These are phyloP conservation scores for Amphibolis antarctica DNA, from an alignment of 106 monocot species.

Conservation along the genomic window DNA sequence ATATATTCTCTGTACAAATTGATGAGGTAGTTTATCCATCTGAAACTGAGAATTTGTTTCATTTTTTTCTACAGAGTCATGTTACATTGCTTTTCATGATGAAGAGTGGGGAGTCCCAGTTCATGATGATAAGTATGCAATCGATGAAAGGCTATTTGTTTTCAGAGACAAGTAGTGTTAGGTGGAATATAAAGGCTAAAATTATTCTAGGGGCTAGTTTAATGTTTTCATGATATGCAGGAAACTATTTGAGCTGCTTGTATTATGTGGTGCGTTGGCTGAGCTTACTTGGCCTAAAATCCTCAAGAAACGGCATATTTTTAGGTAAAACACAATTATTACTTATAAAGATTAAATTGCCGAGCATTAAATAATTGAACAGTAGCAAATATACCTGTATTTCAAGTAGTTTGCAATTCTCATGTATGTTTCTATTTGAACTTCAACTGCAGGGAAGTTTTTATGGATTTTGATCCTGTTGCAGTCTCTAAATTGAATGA, in stretches of 20 bases:
- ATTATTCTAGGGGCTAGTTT: constrained; percentile 4
- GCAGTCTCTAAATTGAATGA: constrained; percentile 21
- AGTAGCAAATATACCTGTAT: too few species aligned
- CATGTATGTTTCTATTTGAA: not conserved
- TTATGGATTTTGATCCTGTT: constrained; percentile 22
- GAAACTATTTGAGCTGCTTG: constrained; percentile 31
- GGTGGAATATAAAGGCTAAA: constrained; percentile 6
- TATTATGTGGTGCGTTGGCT: constrained; percentile 20
- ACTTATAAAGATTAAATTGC: not conserved
- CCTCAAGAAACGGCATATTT: constrained; percentile 21
- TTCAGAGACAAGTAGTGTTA: not conserved
- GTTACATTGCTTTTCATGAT: constrained; percentile 22
- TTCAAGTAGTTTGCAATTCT: not conserved
- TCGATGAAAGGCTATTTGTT: not conserved
- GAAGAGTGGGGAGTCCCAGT: constrained; percentile 30
- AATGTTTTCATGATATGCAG: constrained; percentile 9
- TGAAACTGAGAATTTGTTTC: not conserved
- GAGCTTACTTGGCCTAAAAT: constrained; percentile 30
- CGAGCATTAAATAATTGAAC: too few species aligned
- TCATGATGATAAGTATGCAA: constrained; percentile 28
- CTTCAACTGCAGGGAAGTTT: constrained; percentile 18
- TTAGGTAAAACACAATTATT: constrained; percentile 13
- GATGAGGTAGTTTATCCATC: too few species aligned
- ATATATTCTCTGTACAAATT: too few species aligned
- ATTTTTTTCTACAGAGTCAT: constrained; percentile 10